Percentiles rank a stretch among this genome's conserved stretches.
phyloP scores from a whole-genome alignment of 2,329 filamentous ascomycete genomes.

The Chaetomiaceae sp. region DNA sequence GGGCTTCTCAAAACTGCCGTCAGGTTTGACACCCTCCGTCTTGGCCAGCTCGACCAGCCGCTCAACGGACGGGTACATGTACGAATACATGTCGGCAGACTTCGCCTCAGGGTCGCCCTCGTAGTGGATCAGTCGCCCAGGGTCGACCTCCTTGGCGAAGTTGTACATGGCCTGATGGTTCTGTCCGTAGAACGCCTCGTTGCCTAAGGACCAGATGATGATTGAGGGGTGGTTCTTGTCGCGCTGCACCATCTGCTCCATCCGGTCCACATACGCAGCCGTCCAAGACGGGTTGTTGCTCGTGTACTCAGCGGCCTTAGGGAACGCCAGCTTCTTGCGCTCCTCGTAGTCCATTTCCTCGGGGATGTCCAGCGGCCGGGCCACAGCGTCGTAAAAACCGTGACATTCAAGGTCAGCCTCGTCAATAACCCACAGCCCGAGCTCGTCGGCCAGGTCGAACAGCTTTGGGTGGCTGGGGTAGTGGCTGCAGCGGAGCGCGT shows the following conservation, averaged over 20 bases:
- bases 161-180: conserved; percentile 65
- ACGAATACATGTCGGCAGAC: conserved; percentile 59
- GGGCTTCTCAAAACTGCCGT: conserved; percentile 48
- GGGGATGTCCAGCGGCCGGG: conserved; percentile 45
- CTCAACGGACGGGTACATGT: conserved; percentile 58
- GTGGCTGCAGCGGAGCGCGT: conserved; percentile 62
- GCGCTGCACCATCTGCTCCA: conserved; percentile 56
- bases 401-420: conserved; percentile 49
- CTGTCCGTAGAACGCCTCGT: conserved; percentile 65
- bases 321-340: conserved; percentile 51
- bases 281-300: conserved; percentile 56
- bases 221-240: conserved; percentile 67
- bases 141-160: conserved; percentile 52
- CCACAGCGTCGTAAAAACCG: conserved; percentile 46
- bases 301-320: conserved; percentile 50
- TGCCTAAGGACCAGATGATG: conserved; percentile 68
- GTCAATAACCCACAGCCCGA: conserved; percentile 57
- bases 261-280: conserved; percentile 61
- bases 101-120: conserved; percentile 56
- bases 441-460: conserved; percentile 56
- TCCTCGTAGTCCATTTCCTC: conserved; percentile 55
- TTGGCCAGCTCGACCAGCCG: conserved; percentile 41
- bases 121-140: conserved; percentile 57
- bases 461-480: conserved; percentile 58
- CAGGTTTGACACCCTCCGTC: conserved; percentile 36